Evolutionary conservation across 169 alveolate genomes (phyloP), one percentile per base, ranked within the genome.

Genomic region (Plasmodium yoelii): DNA sequence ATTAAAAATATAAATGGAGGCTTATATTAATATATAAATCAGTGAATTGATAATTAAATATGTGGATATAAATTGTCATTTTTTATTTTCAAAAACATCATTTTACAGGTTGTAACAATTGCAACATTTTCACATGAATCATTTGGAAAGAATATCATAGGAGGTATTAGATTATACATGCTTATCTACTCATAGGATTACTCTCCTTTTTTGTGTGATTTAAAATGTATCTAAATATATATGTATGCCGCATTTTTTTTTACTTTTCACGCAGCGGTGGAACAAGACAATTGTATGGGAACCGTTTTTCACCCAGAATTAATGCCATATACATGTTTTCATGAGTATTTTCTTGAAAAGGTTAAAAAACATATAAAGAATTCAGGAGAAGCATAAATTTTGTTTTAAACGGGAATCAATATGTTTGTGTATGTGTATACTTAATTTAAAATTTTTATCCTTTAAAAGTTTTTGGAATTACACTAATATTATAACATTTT

Each of bases 271-370:
- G 34, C 12, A 75, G 88, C 88, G 10, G 88, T 75, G 55, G 88
- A 75, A 57, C 88, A 75, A 24, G 34, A 75, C 61, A 75, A 75
- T 56, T 75, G 88, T 42, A 13, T 75, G 28, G 88, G 88, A 12
- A 75, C 73, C 5, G 77, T 75, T 26, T 75, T 75, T 59, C 88
- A 75, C 18, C 88, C 88, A 10, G 88, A 75, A 68, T 67, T 75
- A 75, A 63, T 75, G 88, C 88, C 88, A 13, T 24, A 75, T 53
- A 75, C 26, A 19, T 44, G 69, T 56, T 75, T 75, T 63, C 88
- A 75, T 49, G 71, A 61, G 22, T 75, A 75, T 51, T 75, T 75
- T 75, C 51, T 39, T 67, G 88, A 75, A 68, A 75, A 75, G 59
- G 88, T 75, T 9, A 75, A 63, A 63, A 63, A 22, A 63, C 28